Evolutionary conservation across 1,284 basidiomycete genomes (phyloP).

Genomic region (Flammula alnicola): DNA sequence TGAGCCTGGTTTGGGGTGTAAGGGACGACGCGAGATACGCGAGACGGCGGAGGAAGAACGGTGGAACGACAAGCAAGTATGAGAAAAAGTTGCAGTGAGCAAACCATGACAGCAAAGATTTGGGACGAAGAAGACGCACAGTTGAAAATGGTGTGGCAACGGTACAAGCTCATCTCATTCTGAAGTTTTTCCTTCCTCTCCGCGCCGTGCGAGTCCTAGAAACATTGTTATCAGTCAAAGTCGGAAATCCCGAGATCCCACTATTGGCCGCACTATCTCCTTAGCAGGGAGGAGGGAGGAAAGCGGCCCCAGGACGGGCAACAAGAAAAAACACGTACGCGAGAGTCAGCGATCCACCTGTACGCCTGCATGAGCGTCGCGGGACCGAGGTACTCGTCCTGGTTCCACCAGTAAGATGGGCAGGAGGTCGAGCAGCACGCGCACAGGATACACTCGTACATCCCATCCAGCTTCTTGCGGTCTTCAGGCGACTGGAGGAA

Average conservation of each 20-base stretch:
- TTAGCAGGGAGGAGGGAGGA: no score
- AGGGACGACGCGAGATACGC: no score
- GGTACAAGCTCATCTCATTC: slow-evolving; percentile 94
- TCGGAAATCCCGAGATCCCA: no score
- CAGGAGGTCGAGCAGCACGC: slow-evolving; percentile 98
- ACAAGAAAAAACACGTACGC: slow-evolving; percentile 53
- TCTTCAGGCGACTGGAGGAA: slow-evolving; percentile 92
- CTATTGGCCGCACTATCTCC: slow-evolving; percentile 15
- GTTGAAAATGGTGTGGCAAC: slow-evolving; percentile 97
- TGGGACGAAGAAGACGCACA: slow-evolving; percentile 56
- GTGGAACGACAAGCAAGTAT: no score
- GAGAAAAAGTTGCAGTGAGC: background rate
- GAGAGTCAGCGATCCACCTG: slow-evolving; percentile 97
- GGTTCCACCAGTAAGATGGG: slow-evolving; percentile 99
- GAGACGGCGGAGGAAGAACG: no score
- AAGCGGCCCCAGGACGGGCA: no score
- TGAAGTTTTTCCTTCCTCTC: slow-evolving; percentile 92
- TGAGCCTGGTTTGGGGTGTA: slow-evolving; percentile 73
- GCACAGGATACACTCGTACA: slow-evolving; percentile 96
- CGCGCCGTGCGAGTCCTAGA: slow-evolving; percentile 78
- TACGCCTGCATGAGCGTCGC: slow-evolving; percentile 96
- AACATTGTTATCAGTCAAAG: background rate
- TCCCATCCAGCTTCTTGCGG: slow-evolving; percentile 93
- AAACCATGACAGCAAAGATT: background rate
- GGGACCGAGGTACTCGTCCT: slow-evolving; percentile 97